Conservation (phyloP, 352 stramenopile species). For the Phytophthora podocarpi region DNA sequence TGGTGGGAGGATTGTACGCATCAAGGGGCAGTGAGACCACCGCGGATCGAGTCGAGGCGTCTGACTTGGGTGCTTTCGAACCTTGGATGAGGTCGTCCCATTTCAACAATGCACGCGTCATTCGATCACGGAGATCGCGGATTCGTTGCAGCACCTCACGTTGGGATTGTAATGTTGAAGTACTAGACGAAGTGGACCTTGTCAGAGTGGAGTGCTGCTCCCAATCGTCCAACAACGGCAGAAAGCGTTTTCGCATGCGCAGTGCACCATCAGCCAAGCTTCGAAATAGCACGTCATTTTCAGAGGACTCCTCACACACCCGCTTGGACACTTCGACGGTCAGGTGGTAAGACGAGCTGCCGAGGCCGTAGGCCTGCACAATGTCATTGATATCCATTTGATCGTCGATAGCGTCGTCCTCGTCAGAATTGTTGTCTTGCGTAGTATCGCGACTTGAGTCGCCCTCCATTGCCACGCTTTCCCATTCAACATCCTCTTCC, state of each 20-base stretch:
- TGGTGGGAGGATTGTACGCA: slow-evolving; percentile 30
- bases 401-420: slow-evolving; percentile 14
- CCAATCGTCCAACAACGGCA: slow-evolving; percentile 73
- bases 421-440: background rate
- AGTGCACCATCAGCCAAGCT: slow-evolving; percentile 56
- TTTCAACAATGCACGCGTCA: slow-evolving; percentile 41
- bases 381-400: slow-evolving; percentile 83
- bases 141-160: slow-evolving; percentile 34
- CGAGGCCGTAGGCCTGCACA: slow-evolving; percentile 75
- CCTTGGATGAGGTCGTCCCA: slow-evolving; percentile 46
- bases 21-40: slow-evolving; percentile 42
- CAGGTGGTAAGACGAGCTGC: slow-evolving; percentile 76
- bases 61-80: slow-evolving; percentile 16
- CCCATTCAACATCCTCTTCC: slow-evolving; percentile 27
- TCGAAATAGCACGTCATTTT: slow-evolving; percentile 74
- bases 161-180: slow-evolving; percentile 6
- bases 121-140: slow-evolving; percentile 35
- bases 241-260: slow-evolving; percentile 71
- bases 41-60: background rate
- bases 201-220: slow-evolving; percentile 40
- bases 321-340: slow-evolving; percentile 69
- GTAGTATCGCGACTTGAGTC: background rate
- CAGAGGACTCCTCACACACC: slow-evolving; percentile 58
- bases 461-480: slow-evolving; percentile 22
- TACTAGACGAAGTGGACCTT: background rate